Evolutionary conservation across 805 yeast genomes (phyloP), one percentile per base, ranked within the genome.

Genomic region (Komagataella kurtzmanii): DNA sequence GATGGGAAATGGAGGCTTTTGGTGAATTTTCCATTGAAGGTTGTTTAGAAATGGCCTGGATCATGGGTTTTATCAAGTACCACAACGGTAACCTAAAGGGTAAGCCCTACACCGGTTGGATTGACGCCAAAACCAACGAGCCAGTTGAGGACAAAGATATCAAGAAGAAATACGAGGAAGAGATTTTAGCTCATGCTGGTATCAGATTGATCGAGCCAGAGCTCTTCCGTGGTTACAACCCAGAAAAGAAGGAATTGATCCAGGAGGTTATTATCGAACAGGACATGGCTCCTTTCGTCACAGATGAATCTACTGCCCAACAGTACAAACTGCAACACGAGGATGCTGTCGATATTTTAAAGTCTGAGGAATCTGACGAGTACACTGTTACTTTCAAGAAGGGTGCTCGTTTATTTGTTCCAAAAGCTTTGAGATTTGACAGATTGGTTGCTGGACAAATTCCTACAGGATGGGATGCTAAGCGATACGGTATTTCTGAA

Each of bases 31-130:
- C 97, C 7, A 74, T 93, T 61, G 99, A 93, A 72, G 99, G 99
- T 64, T 85, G 97, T 65, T 85, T 93, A 65, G 99, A 93, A 74
- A 90, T 93, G 96, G 98, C 99, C 49, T 93, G 98, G 97, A 90
- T 93, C 61, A 93, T 93, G 98, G 97, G 97, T 59, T 79, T 86
- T 65, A 90, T 93, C 73, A 88, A 88, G 72, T 93, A 93, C 74
- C 93, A 87, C 74, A 87, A 88, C 59, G 98, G 97, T 73, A 76
- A 76, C 66, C 75, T 87, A 64, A 88, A 88, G 79, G 90, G 90
- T 64, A 82, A 83, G 67, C 91, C 89, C 62, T 90, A 90, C 75
- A 76, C 93, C 49, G 98, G 98, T 61, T 93, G 99, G 99, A 87
- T 91, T 60, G 99, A 93, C 66, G 82, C 96, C 57, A 90, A 91